phyloP scores from a whole-genome alignment of 1,139 yeast species.

The Taphrina wiesneri region DNA sequence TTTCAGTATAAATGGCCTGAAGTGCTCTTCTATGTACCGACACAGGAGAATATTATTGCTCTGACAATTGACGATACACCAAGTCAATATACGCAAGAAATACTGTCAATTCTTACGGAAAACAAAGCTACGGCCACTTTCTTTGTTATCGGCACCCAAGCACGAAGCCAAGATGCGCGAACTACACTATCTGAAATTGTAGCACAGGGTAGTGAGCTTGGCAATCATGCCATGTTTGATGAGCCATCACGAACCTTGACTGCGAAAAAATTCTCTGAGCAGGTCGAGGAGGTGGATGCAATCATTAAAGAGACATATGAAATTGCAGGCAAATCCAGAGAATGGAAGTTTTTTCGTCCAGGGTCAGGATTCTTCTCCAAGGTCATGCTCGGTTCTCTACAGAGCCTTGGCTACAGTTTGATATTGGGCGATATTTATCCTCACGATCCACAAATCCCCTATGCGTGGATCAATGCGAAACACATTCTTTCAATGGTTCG shows the following conservation, averaged over 20 bases:
- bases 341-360: constrained; percentile 21
- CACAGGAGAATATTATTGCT: constrained; percentile 23
- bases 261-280: not conserved
- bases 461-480: constrained; percentile 24
- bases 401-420: not conserved
- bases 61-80: constrained; percentile 55
- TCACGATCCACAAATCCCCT: constrained; percentile 30
- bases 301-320: constrained; percentile 7
- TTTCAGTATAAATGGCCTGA: constrained; percentile 17
- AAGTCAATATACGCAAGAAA: constrained; percentile 72
- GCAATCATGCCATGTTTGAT: constrained; percentile 34
- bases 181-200: not conserved
- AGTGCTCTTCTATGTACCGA: constrained; percentile 17
- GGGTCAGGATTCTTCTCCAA: constrained; percentile 31
- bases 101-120: constrained; percentile 72
- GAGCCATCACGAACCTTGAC: constrained; percentile 27
- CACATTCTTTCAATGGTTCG: constrained; percentile 22
- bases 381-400: not conserved
- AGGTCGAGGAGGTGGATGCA: constrained; percentile 14
- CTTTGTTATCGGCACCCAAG: constrained; percentile 31
- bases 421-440: constrained; percentile 29
- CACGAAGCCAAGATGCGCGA: not conserved
- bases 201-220: constrained; percentile 23
- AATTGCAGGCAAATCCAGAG: not conserved
- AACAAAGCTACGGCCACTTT: constrained; percentile 26